Percentiles rank a stretch among this genome's conserved stretches.
Evolutionary conservation across 2,329 filamentous ascomycete genomes (phyloP).

Genomic region (Calonectria honghensis): DNA sequence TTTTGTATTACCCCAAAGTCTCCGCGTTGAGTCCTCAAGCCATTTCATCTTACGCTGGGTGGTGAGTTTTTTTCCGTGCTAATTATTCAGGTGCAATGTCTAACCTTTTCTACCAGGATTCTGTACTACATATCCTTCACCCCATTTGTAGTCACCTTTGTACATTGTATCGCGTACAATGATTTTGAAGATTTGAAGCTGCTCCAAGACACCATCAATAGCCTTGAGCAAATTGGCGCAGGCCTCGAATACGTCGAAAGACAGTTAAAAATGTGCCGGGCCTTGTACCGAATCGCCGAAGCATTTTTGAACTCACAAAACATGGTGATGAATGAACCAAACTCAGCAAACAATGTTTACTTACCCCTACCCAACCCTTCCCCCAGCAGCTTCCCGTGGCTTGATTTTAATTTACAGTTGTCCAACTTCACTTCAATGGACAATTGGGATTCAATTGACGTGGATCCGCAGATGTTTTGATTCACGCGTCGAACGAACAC

Average conservation of each 20-base stretch:
- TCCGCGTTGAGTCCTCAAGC: not conserved
- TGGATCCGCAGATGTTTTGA: not conserved
- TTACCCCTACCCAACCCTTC: conserved; percentile 23
- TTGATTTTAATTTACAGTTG: conserved; percentile 21
- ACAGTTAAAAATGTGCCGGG: conserved; percentile 29
- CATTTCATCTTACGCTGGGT: conserved; percentile 10
- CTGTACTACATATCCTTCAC: conserved; percentile 31
- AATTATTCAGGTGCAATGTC: not conserved
- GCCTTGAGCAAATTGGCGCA: conserved; percentile 17
- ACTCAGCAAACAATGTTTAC: not conserved
- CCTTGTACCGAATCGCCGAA: conserved; percentile 31
- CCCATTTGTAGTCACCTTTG: conserved; percentile 25
- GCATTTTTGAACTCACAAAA: conserved; percentile 20
- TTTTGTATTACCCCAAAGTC: conserved; percentile 20
- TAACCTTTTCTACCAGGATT: not conserved
- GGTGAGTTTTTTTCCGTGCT: not conserved
- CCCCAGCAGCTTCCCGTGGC: conserved; percentile 18
- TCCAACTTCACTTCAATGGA: conserved; percentile 5
- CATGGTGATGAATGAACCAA: not conserved
- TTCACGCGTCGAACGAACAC: too few species aligned
- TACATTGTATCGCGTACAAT: conserved; percentile 19
- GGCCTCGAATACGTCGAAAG: conserved; percentile 14
- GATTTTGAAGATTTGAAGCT: conserved; percentile 23
- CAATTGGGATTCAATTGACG: not conserved
- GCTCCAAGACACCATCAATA: conserved; percentile 13